Base-by-base conservation (phyloP, 108 stramenopile species). In the Cyclotella sp. region DNA sequence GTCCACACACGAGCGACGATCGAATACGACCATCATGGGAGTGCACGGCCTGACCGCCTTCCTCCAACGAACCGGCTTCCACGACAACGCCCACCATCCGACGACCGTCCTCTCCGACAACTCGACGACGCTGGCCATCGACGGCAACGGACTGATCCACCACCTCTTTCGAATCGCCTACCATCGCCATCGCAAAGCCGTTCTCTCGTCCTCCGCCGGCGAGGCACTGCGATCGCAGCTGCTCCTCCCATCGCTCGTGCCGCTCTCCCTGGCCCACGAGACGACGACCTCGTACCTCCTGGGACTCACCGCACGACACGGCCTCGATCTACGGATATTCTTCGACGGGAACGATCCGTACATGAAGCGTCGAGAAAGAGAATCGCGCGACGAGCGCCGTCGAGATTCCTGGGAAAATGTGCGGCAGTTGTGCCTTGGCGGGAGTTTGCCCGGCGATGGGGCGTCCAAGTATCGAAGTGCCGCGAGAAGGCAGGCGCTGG, bases 101-200 rank as follows among this genome's bases (percentile, higher is more conserved):
- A 68, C 41, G 18, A 22, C 45, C 18, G 84, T 22, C 78, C 82
- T 30, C 58, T 61, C 46, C 29, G 72, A 51, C 75, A 59, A 49
- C 27, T 51, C 60, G 16, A 58, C 86, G 12, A 85, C 68, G 7
- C 58, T 92, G 16, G 72, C 82, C 16, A 84, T 92, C 43, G 91
- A 92, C 59, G 91, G 89, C 10, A 80, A 88, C 57, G 91, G 91
- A 13, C 63, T 92, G 0, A 67, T 86, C 5, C 89, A 84, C 63
- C 77, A 87, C 62, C 76, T 92, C 34, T 66, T 78, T 54, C 46
- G 68, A 22, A 51, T 88, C 39, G 88, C 91, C 16, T 90, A 90
- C 67, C 22, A 57, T 15, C 72, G 85, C 5, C 79, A 90, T 63
- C 58, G 54, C 51, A 34, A 47, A 15, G 51, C 59, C 28, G 45